Conservation (phyloP, 2,329 filamentous ascomycete species). For the Epichloe aotearoae region DNA sequence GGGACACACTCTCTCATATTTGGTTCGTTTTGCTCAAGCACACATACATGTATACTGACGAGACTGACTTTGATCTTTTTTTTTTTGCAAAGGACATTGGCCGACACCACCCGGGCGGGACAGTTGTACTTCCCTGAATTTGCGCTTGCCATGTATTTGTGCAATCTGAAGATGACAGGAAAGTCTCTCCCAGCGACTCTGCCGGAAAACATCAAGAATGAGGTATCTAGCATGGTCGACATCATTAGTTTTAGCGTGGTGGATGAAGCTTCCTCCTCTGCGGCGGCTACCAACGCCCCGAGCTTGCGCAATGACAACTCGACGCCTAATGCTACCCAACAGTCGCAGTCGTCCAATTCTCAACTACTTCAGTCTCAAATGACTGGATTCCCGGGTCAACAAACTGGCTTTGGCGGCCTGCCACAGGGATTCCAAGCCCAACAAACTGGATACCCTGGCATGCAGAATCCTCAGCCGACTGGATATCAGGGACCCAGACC, state of each 20-base stretch:
- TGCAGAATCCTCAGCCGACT: constrained; percentile 56
- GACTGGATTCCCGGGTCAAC: constrained; percentile 51
- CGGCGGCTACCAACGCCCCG: constrained; percentile 49
- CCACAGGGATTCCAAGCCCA: constrained; percentile 50
- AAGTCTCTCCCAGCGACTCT: constrained; percentile 63
- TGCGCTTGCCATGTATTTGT: constrained; percentile 94
- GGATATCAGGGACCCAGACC: constrained; percentile 79
- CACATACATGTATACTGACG: not conserved
- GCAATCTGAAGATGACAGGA: constrained; percentile 82
- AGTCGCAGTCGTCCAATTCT: constrained; percentile 61
- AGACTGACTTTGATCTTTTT: constrained; percentile 3
- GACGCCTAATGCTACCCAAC: constrained; percentile 44
- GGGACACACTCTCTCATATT: constrained; percentile 80
- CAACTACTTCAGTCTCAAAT: constrained; percentile 52
- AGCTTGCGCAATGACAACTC: constrained; percentile 47
- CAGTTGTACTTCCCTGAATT: constrained; percentile 97
- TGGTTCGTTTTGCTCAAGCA: constrained; percentile 43
- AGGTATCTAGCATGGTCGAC: constrained; percentile 98
- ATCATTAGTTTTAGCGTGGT: constrained; percentile 92
- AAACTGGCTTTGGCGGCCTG: constrained; percentile 44
- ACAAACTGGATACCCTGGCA: constrained; percentile 55
- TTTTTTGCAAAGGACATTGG: constrained; percentile 53
- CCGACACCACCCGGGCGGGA: constrained; percentile 91
- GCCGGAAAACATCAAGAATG: constrained; percentile 82
- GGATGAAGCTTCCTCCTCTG: constrained; percentile 50